Base-by-base conservation (phyloP, 2,329 filamentous ascomycete genomes). In the Stromatinia cepivora region DNA sequence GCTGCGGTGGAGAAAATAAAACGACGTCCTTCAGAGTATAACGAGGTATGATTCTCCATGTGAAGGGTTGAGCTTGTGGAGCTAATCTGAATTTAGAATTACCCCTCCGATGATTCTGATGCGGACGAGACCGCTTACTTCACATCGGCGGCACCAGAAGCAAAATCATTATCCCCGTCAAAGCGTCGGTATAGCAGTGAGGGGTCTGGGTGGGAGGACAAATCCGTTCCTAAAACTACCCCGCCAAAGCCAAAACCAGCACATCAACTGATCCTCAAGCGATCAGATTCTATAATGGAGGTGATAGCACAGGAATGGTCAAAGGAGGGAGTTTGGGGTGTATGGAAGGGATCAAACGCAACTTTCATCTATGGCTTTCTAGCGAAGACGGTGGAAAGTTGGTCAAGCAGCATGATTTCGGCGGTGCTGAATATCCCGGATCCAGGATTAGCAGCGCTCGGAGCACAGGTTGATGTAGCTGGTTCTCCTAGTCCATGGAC, bases 341-440 rank as follows among this genome's bases (percentile, higher is more conserved):
- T 97, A 7, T 99, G 94, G 94, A 97, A 97, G 79, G 89, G 90
- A 11, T 92, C 93, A 50, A 98, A 98, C 78, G 88, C 92, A 20
- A 96, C 93, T 1, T 99, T 98, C 77, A 84, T 98, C 63, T 97
- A 98, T 81, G 92, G 90, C 0, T 87, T 97, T 59, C 84, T 98
- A 25, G 87, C 94, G 72, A 93, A 93, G 15, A 90, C 96, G 10
- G 82, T 97, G 42, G 95, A 98, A 79, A 94, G 92, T 75, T 99
- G 96, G 89, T 92, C 94, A 13, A 88, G 93, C 75, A 95, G 93
- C 76, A 86, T 97, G 66, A 84, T 98, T n/a, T 93, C 93, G 57
- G 94, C 95, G 1, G 84, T 98, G 8, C 86, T 98, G 74, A 96
- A 96, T 72, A 87, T 98, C 20, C 94, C 94, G 1, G 94, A 98